Evolutionary conservation across 192 early-diverging fungal genomes (phyloP), one percentile per base, ranked within the genome.

Genomic region (Radiomyces spectabilis): DNA sequence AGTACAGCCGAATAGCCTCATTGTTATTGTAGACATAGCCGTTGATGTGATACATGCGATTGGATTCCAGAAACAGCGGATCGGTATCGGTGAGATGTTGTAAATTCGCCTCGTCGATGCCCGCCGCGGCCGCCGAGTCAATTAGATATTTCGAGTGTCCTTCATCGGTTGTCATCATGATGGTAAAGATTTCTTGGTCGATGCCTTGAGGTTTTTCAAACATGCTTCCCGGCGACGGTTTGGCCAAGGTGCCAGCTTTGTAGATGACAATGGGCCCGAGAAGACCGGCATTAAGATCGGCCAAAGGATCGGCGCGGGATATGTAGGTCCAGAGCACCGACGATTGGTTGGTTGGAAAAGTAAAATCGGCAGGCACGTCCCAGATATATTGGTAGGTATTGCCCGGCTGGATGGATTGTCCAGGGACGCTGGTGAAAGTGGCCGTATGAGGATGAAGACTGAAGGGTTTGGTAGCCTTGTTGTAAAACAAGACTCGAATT

Each of bases 21-120:
- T 66, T 66, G 30, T 72, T 65, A 26, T 73, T 72, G 39, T 47
- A 63, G 2, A 72, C 53, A 33, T 55, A 59, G 2, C 70, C 62
- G 29, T 73, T 70, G 27, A 72, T 59, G 39, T 62, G 55, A 44
- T 62, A 66, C 69, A 65, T 69, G 27, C 45, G 34, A 25, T 74
- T 73, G 8, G 69, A 66, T 29, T 69, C 63, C 19, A 57, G 24
- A 45, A 72, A 72, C n/a, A 39, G 39, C 2, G 24, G 24, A 38
- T 71, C 49, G 1, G n/a, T 38, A 9, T 49, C 32, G 24, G 15
- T n/a, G 24, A 7, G 24, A 26, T 42, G 37, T 18, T 27, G 5
- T n/a, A n/a, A n/a, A n/a, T n/a, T n/a, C n/a, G n/a, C n/a, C n/a
- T n/a, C n/a, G n/a, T n/a, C n/a, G n/a, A 59, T 46, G 4, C 57